Evolutionary conservation across 1,284 basidiomycete species (phyloP), one percentile per base, ranked within the genome.

Genomic region (Marasmius tenuissimus): DNA sequence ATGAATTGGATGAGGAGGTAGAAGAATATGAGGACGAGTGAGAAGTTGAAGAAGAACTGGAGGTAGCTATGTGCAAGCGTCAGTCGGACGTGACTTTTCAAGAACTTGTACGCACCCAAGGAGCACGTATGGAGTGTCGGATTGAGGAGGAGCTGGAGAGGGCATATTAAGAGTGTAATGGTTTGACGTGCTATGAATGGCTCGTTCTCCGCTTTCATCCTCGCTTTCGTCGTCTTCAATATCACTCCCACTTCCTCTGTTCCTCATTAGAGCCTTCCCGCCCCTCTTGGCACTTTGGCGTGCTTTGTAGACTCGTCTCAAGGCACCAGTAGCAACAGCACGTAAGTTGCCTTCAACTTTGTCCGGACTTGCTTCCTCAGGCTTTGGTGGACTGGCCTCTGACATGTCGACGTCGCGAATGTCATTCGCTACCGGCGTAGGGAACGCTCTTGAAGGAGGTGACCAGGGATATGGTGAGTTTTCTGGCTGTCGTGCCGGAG

Each of bases 21-120:
- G 61, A 99, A 78, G 71, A 94, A 92, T 54, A 96, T 81, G 38
- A 92, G 70, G 51, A 96, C 87, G 40, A 98, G 83, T 5, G 92
- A 89, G n/a, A 92, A 79, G 75, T 98, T 97, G 81, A 98, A 98
- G 72, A 93, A 85, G 75, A 98, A 94, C 73, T 98, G 96, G 14
- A 96, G 82, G 73, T 96, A 96, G 65, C 94, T 96, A 71, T 47
- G 40, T 48, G 59, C 39, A 65, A 64, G 70, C 54, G 67, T 66
- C 68, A 63, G 51, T 52, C 53, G 45, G 65, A 65, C 27, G 27
- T 27, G 27, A 27, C 27, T 27, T 27, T 27, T 4, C 27, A 27
- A 4, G 27, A 27, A 27, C 27, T 27, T 27, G 27, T 27, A 70
- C 76, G 63, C 68, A 94, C 93, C 93, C 93, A 49, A 94, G 82